Evolutionary conservation across 495 filamentous ascomycete genomes (phyloP).

Genomic region (Aspergillus affinis): DNA sequence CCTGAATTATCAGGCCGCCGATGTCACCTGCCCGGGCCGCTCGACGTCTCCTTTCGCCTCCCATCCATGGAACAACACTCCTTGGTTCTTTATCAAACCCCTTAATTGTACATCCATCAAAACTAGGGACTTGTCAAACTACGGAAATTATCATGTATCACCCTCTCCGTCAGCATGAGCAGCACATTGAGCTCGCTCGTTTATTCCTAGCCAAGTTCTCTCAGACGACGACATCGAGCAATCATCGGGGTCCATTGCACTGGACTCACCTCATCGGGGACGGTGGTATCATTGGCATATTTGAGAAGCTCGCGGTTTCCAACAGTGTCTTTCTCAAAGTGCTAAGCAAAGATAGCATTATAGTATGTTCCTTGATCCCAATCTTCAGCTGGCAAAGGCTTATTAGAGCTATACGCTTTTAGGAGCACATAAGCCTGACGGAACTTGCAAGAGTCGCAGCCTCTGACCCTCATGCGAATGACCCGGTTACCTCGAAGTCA

Average conservation of each 20-base stretch:
- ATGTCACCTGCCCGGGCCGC: no score
- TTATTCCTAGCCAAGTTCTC: conserved; percentile 44
- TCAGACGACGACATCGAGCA: conserved; percentile 33
- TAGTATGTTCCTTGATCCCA: no score
- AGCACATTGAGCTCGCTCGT: conserved; percentile 21
- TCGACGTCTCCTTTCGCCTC: no score
- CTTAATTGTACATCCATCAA: no score
- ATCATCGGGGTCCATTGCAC: conserved; percentile 32
- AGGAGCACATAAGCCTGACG: conserved; percentile 42
- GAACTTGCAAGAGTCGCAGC: conserved; percentile 23
- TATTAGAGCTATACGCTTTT: neutral
- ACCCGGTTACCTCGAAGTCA: conserved; percentile 20
- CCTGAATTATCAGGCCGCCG: no score
- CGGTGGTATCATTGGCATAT: conserved; percentile 30
- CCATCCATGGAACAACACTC: no score
- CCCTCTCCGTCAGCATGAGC: conserved; percentile 7
- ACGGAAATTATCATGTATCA: conserved; percentile 15
- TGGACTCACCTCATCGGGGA: conserved; percentile 42
- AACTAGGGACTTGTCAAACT: neutral
- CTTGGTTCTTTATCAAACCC: neutral
- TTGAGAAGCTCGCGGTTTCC: conserved; percentile 24
- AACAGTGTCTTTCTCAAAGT: neutral
- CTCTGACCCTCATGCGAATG: conserved; percentile 11
- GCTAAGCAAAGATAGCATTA: neutral
- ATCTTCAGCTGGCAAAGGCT: no score